A percentile compares a stretch with the other conserved stretches of the same genome.
Evolutionary conservation across 2,329 filamentous ascomycete genomes (phyloP).

Genomic region (Phyllosticta capitalensis): DNA sequence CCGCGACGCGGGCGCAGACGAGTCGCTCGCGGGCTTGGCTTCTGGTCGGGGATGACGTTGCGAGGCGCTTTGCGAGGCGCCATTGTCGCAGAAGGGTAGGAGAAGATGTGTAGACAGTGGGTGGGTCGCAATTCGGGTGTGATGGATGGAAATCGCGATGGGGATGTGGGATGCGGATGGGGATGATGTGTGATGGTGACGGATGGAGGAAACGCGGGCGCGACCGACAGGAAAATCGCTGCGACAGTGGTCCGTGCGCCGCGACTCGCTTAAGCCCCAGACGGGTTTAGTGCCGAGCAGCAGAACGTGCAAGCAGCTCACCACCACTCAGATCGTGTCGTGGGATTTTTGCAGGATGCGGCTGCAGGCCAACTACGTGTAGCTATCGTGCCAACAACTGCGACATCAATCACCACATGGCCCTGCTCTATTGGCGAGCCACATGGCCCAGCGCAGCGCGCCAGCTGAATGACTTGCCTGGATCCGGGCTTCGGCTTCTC

Average conservation of each 20-base stretch:
- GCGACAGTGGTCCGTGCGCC: too few relatives aligned
- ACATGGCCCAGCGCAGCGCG: background rate
- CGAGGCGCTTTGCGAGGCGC: constrained; percentile 5
- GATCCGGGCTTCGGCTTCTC: background rate
- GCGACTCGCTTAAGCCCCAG: too few relatives aligned
- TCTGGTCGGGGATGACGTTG: background rate
- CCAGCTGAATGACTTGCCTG: background rate
- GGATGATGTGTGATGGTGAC: background rate
- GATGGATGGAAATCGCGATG: background rate
- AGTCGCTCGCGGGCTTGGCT: background rate
- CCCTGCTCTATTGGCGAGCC: background rate
- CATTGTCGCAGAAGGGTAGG: background rate
- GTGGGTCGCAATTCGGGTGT: background rate
- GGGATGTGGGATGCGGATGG: background rate
- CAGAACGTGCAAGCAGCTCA: too few relatives aligned
- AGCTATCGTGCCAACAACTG: background rate
- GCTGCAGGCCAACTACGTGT: background rate
- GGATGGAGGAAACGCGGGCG: constrained; percentile 3
- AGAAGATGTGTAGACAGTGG: background rate
- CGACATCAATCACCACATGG: background rate
- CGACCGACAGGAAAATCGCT: background rate
- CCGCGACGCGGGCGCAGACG: background rate
- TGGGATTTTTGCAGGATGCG: too few relatives aligned
- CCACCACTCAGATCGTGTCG: too few relatives aligned
- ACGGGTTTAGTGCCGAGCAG: too few relatives aligned